Evolutionary conservation across 2,329 filamentous ascomycete species (phyloP).

Genomic region (Pestalotiopsis sp.): DNA sequence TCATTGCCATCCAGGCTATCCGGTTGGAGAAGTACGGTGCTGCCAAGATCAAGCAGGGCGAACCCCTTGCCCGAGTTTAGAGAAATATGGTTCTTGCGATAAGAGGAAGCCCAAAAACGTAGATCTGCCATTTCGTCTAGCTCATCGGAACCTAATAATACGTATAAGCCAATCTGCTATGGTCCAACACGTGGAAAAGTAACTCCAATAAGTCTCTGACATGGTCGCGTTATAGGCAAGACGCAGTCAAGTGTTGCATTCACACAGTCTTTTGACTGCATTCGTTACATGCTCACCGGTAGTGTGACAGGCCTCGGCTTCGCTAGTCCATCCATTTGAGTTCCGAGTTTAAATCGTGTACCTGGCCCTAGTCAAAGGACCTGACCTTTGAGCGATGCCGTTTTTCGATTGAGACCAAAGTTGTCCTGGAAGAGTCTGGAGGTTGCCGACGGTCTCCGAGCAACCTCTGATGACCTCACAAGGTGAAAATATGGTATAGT

Average conservation of each 20-base stretch:
- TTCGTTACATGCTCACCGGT: neutral
- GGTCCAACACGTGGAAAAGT: neutral
- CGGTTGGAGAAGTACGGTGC: slow-evolving; percentile 59
- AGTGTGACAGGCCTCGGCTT: neutral
- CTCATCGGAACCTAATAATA: slow-evolving; percentile 4
- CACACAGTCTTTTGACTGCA: neutral
- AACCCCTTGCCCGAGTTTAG: slow-evolving; percentile 36
- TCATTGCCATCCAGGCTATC: slow-evolving; percentile 72
- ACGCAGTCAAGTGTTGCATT: neutral
- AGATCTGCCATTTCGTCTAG: neutral
- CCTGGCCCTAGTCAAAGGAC: too few relatives aligned
- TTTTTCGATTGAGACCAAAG: too few relatives aligned
- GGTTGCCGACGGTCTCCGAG: too few relatives aligned
- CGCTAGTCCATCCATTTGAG: too few relatives aligned
- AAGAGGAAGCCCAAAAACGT: slow-evolving; percentile 1
- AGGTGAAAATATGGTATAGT: too few relatives aligned
- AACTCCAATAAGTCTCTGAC: neutral
- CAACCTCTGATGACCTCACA: too few relatives aligned
- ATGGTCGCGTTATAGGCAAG: neutral
- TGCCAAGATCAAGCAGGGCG: slow-evolving; percentile 40
- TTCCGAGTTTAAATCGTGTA: too few relatives aligned
- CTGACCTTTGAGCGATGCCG: too few relatives aligned
- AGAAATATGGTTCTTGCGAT: neutral
- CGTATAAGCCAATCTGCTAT: neutral
- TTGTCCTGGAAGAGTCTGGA: too few relatives aligned